These are phyloP conservation scores for Sporormia fimetaria DNA, from an alignment of 495 filamentous ascomycete species.

Conservation along the genomic window DNA sequence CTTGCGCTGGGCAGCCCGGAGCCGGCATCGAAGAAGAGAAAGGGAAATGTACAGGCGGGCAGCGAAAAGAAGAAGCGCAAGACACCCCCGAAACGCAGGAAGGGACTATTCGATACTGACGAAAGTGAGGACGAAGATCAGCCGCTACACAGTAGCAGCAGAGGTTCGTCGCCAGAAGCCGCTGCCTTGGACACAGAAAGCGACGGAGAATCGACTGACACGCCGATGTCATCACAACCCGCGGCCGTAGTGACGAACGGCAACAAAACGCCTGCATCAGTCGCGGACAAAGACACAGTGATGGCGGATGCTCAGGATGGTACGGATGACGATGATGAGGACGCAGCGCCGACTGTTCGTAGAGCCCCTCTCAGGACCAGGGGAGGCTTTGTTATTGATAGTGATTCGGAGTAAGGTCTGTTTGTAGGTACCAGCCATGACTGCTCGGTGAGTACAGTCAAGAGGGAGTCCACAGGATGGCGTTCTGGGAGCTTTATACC, in stretches of 20 bases:
- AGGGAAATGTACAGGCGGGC: slow-evolving; percentile 12
- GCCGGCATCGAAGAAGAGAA: slow-evolving; percentile 21
- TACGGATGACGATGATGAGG: slow-evolving; percentile 21
- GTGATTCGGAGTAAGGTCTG: slow-evolving; percentile 23
- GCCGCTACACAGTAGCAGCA: slow-evolving; percentile 3
- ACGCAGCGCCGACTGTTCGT: slow-evolving; percentile 5
- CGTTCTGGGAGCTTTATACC: too few relatives aligned
- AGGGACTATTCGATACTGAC: slow-evolving; percentile 13
- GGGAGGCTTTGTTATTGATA: slow-evolving; percentile 29
- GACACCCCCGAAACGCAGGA: slow-evolving; percentile 8
- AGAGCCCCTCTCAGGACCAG: slow-evolving; percentile 16
- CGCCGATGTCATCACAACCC: slow-evolving; percentile 25
- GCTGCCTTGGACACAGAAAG: slow-evolving; percentile 4
- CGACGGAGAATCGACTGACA: slow-evolving; percentile 18
- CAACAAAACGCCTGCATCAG: neutral
- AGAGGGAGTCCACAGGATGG: too few relatives aligned
- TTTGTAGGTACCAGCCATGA: too few relatives aligned
- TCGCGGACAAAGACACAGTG: slow-evolving; percentile 6
- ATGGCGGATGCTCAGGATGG: slow-evolving; percentile 20
- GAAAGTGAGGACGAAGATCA: slow-evolving; percentile 14
- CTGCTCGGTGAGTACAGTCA: too few relatives aligned
- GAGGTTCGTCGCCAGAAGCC: slow-evolving; percentile 8
- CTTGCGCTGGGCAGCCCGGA: slow-evolving; percentile 22
- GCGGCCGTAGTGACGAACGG: slow-evolving; percentile 1
- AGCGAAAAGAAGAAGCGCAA: slow-evolving; percentile 31